Evolutionary conservation across 306 rosid genomes (phyloP), one percentile per base, ranked within the genome.

Genomic region (Albizia julibrissin): DNA sequence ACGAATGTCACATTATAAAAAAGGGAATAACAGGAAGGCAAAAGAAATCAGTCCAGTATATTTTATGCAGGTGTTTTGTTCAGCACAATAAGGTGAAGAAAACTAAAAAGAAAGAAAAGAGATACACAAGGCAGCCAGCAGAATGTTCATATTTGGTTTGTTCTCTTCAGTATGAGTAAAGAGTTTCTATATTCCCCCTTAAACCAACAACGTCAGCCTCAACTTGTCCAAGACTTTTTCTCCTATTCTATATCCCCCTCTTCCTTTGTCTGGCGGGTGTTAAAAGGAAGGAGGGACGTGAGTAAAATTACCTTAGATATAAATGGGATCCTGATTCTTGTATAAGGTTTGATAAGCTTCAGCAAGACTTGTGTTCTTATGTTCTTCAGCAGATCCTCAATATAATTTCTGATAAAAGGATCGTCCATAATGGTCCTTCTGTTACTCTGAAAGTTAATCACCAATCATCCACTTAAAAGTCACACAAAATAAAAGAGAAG

Each of bases 371-470:
- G 99, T 16, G 99, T 95, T 85, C 99, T 92, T 54, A 95, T 92
- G 87, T 95, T 95, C 91, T 95, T 95, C 84, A 95, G 85, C 80
- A 95, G 88, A 89, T 95, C 99, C 88, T 95, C 99, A 68, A 95
- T 95, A 81, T 95, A 95, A 86, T 93, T 95, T 81, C 98, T 87
- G 79, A 95, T 95, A 84, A 95, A 95, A 29, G 90, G 98, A 85
- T 95, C 99, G 70, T 95, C 98, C 99, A 95, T 95, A 73, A 93
- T 93, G 78, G 98, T 93, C 88, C 90, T 91, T 87, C 99, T 91
- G 87, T 95, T 93, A 77, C 90, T 87, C 90, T 87, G 88, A 82
- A 72, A 82, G 75, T 31, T 79, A 64, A 79, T 56, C 68, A 72
- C 34, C 80, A 83, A 65, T 56, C 16, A 71, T 74, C 64, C 76